phyloP scores from a whole-genome alignment of 371 early-diverging fungal species.

The Dinochytrium kinnereticum region DNA sequence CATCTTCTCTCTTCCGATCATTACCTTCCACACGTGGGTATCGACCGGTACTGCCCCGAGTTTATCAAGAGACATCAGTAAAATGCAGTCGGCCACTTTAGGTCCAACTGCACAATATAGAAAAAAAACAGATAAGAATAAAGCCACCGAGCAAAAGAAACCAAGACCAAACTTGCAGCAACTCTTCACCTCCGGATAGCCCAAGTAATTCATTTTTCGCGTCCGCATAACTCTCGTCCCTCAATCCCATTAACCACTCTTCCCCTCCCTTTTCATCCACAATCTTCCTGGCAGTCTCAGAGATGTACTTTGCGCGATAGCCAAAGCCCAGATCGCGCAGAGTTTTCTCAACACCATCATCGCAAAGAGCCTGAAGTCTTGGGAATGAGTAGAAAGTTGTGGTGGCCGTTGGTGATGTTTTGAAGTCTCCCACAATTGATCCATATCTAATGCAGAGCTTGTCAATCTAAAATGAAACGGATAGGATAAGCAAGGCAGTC shows the following conservation, averaged over 20 bases:
- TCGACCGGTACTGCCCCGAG: slow-evolving; percentile 89
- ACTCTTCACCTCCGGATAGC: slow-evolving; percentile 59
- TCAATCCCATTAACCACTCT: slow-evolving; percentile 67
- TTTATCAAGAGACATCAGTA: slow-evolving; percentile 55
- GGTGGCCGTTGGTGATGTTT: too few relatives aligned
- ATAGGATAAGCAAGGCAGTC: too few relatives aligned
- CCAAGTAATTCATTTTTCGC: slow-evolving; percentile 67
- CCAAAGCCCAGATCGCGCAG: slow-evolving; percentile 88
- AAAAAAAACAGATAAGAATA: neutral
- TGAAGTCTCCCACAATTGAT: slow-evolving; percentile 12
- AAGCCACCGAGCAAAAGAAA: neutral
- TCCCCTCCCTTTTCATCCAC: slow-evolving; percentile 44
- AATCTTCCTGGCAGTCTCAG: slow-evolving; percentile 27
- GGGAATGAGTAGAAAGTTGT: slow-evolving; percentile 82
- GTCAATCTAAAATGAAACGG: slow-evolving; percentile 55
- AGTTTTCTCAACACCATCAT: slow-evolving; percentile 64
- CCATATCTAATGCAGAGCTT: slow-evolving; percentile 67
- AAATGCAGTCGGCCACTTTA: slow-evolving; percentile 98
- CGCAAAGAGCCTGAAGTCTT: slow-evolving; percentile 55
- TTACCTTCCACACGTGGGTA: slow-evolving; percentile 75
- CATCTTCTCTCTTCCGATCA: slow-evolving; percentile 82
- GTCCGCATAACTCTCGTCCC: slow-evolving; percentile 59
- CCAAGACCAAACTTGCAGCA: neutral
- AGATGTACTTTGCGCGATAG: slow-evolving; percentile 83
- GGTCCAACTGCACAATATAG: slow-evolving; percentile 67